Conservation (phyloP, 768 basidiomycete species). For the Lactarius sanguifluus region DNA sequence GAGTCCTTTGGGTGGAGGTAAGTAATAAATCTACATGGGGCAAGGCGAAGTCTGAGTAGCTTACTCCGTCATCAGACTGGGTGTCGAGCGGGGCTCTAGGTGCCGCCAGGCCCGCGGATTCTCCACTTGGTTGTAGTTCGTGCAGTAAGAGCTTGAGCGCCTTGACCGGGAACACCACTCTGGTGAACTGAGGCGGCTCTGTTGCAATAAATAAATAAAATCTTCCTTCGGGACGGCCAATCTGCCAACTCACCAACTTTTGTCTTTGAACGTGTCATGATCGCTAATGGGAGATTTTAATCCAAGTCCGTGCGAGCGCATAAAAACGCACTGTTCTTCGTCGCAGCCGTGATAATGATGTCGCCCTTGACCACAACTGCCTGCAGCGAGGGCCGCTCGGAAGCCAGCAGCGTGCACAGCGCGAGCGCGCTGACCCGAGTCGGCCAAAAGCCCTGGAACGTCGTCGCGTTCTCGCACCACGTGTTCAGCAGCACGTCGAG, state of each 20-base stretch:
- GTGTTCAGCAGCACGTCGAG: constrained; percentile 88
- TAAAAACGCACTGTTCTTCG: constrained; percentile 67
- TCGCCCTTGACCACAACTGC: constrained; percentile 85
- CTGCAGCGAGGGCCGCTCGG: constrained; percentile 64
- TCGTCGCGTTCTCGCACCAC: constrained; percentile 94
- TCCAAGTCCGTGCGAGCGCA: constrained; percentile 4
- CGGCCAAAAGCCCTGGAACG: constrained; percentile 95
- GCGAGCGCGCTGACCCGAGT: constrained; percentile 83
- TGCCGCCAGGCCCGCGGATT: constrained; percentile 63
- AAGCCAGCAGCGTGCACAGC: constrained; percentile 68
- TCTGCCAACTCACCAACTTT: constrained; percentile 62
- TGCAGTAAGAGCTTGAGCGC: constrained; percentile 86
- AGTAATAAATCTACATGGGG: constrained; percentile 3
- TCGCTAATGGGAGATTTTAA: constrained; percentile 51
- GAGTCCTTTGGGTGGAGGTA: constrained; percentile 54
- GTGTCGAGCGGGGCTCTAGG: constrained; percentile 53
- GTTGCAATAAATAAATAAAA: constrained; percentile 30
- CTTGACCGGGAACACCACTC: constrained; percentile 87
- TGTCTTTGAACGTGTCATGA: constrained; percentile 94
- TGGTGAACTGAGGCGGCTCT: constrained; percentile 88
- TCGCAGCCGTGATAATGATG: constrained; percentile 78
- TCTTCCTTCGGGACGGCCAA: constrained; percentile 1
- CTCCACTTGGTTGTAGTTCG: constrained; percentile 79
- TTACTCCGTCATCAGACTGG: constrained; percentile 76
- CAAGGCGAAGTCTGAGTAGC: constrained; percentile 28